Evolutionary conservation across 371 early-diverging fungal genomes (phyloP), one percentile per base, ranked within the genome.

Genomic region (Globomyces sp.): DNA sequence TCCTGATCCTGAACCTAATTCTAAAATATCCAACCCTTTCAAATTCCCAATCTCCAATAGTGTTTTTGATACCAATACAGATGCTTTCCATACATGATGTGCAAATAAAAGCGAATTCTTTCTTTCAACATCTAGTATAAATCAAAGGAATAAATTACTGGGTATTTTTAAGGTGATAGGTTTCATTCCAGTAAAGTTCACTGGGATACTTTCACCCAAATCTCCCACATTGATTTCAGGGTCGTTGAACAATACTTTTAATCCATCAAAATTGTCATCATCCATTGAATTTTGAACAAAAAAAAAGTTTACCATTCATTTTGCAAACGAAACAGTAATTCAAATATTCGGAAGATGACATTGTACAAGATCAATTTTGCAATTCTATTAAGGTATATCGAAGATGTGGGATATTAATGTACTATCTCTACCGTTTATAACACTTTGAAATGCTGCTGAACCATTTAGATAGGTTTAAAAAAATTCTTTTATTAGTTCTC

Each of bases 1-100:
- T n/a, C 74, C 77, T 0, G 69, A 71, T 4, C 74, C 77, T 4
- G 74, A 71, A 6, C 77, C 77, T n/a, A 77, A 42, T 59, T 77
- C 77, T 40, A 76, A 43, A 10, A 71, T 71, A 3, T 13, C 49
- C 24, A 24, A 24, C 5, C 67, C 66, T 37, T 36, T 24, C 2
- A 71, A 65, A 40, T 68, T 37, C 13, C 65, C 36, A 2, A 9
- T 6, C 9, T 58, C 44, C 8, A 64, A 61, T 8, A 71, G 62
- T 24, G 24, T 24, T 55, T 60, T 42, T 13, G 69, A 65, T 4
- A 76, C 36, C 24, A 72, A 49, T 46, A 74, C 40, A 1, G 68
- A 61, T 10, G 70, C 64, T 59, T 77, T 72, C 77, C 77, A 77
- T 6, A 77, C 59, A 55, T 74, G 70, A 48, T 73, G 72, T 9